A percentile compares a stretch with the other conserved stretches of the same genome.
Conservation (phyloP, 164 flowering plant genomes). For the Paratinospora sagittata region DNA sequence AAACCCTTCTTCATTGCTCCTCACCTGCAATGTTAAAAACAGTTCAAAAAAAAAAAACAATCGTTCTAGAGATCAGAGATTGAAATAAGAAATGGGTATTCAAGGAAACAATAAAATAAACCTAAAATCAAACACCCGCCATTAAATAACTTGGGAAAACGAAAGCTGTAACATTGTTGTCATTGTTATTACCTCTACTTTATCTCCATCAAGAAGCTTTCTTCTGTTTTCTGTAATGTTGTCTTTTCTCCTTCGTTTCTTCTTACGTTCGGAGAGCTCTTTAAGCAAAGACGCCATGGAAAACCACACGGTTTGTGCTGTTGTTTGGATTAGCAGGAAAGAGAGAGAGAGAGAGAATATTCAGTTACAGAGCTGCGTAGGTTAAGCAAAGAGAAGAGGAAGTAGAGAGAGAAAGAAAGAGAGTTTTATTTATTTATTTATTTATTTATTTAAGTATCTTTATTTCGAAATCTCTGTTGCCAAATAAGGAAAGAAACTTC, state of each 20-base stretch:
- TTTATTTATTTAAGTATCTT: neutral
- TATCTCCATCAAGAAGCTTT: constrained; percentile 15
- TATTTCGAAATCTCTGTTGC: neutral
- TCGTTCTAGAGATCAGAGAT: neutral
- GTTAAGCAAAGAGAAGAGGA: neutral
- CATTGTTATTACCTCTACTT: constrained; percentile 19
- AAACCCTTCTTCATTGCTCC: constrained; percentile 24
- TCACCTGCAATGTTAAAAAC: constrained; percentile 18
- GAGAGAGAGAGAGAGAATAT: neutral
- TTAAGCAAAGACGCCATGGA: constrained; percentile 1
- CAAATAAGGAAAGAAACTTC: neutral
- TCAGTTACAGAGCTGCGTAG: constrained; percentile 2
- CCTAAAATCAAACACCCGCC: neutral
- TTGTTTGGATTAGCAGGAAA: neutral
- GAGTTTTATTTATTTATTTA: too few relatives aligned
- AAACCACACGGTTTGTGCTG: neutral
- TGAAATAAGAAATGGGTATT: too few relatives aligned
- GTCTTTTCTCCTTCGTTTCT: constrained; percentile 4
- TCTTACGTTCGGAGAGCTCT: neutral
- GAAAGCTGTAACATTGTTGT: neutral
- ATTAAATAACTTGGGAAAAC: neutral
- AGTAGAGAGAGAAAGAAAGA: neutral
- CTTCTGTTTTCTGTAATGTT: neutral
- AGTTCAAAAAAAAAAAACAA: neutral
- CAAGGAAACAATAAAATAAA: neutral